Evolutionary conservation across 352 stramenopile genomes (phyloP).

Genomic region (Pythium aristosporum): DNA sequence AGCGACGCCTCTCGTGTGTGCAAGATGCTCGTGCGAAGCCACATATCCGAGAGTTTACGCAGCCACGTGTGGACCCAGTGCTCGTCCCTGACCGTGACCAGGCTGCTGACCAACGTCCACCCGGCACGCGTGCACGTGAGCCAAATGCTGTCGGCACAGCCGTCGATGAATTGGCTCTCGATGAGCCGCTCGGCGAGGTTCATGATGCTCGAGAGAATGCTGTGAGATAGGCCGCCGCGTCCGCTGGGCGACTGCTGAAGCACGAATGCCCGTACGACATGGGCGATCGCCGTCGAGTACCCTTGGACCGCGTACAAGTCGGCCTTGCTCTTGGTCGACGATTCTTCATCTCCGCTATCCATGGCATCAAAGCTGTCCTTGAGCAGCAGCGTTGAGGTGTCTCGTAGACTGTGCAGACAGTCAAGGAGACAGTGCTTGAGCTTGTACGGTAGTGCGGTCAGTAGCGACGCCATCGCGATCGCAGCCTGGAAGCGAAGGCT

Average conservation of each 20-base stretch:
- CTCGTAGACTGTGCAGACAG: slow-evolving; percentile 25
- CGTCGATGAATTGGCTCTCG: slow-evolving; percentile 75
- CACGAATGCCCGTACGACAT: slow-evolving; percentile 27
- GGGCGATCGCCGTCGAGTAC: slow-evolving; percentile 56
- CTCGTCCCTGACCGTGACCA: slow-evolving; percentile 64
- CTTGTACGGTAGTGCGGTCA: slow-evolving; percentile 35
- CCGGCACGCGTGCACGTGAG: slow-evolving; percentile 84
- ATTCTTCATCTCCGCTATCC: slow-evolving; percentile 22
- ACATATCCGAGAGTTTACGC: slow-evolving; percentile 64
- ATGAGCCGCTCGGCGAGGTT: slow-evolving; percentile 68
- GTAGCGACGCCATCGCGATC: slow-evolving; percentile 33
- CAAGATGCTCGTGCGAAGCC: slow-evolving; percentile 73
- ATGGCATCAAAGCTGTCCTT: slow-evolving; percentile 20
- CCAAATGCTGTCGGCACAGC: slow-evolving; percentile 81
- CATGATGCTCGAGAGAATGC: slow-evolving; percentile 61
- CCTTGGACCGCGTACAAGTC: slow-evolving; percentile 81
- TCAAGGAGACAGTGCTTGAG: slow-evolving; percentile 29
- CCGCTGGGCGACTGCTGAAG: slow-evolving; percentile 16
- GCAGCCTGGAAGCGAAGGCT: slow-evolving; percentile 40
- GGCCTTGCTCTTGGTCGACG: slow-evolving; percentile 45
- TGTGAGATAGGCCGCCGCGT: slow-evolving; percentile 40
- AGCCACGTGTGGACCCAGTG: slow-evolving; percentile 58
- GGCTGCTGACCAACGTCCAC: slow-evolving; percentile 73
- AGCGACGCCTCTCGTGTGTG: slow-evolving; percentile 81
- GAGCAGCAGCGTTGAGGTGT: slow-evolving; percentile 28